Conservation (phyloP, 2,329 filamentous ascomycete genomes). For the Albophoma yamanashiensis region DNA sequence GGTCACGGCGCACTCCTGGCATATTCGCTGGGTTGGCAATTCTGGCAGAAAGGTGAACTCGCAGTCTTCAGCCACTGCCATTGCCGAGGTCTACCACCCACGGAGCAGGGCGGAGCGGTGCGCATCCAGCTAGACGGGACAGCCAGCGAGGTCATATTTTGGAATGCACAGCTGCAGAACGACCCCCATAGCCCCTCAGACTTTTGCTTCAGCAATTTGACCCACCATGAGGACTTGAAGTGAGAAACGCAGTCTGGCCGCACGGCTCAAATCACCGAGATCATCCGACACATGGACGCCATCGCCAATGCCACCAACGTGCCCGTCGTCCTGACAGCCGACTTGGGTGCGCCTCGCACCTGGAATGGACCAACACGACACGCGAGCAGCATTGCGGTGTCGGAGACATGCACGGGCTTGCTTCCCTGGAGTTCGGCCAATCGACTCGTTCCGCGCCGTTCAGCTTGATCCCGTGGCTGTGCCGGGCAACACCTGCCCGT, state of each 20-base stretch:
- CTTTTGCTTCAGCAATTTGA: conserved; percentile 26
- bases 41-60: conserved; percentile 21
- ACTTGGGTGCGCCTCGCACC: conserved; percentile 32
- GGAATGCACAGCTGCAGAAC: conserved; percentile 24
- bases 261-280: conserved; percentile 24
- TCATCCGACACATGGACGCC: conserved; percentile 20
- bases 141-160: conserved; percentile 20
- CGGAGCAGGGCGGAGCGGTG: conserved; percentile 18
- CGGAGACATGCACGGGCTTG: conserved; percentile 25
- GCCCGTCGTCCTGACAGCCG: conserved; percentile 27
- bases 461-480: conserved; percentile 21
- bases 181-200: conserved; percentile 32
- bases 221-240: conserved; percentile 19
- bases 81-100: conserved; percentile 16
- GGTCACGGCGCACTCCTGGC: conserved; percentile 21
- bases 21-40: conserved; percentile 26
- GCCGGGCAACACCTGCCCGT: conserved; percentile 29
- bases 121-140: conserved; percentile 23
- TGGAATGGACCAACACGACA: conserved; percentile 26
- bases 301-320: conserved; percentile 17
- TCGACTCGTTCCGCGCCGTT: conserved; percentile 27
- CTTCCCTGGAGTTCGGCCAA: conserved; percentile 19
- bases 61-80: conserved; percentile 28
- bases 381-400: conserved; percentile 24
- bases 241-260: conserved; percentile 25